These are phyloP conservation scores for Akanthomyces uredinophilus DNA, from an alignment of 2,329 filamentous ascomycete species.

Conservation along the genomic window DNA sequence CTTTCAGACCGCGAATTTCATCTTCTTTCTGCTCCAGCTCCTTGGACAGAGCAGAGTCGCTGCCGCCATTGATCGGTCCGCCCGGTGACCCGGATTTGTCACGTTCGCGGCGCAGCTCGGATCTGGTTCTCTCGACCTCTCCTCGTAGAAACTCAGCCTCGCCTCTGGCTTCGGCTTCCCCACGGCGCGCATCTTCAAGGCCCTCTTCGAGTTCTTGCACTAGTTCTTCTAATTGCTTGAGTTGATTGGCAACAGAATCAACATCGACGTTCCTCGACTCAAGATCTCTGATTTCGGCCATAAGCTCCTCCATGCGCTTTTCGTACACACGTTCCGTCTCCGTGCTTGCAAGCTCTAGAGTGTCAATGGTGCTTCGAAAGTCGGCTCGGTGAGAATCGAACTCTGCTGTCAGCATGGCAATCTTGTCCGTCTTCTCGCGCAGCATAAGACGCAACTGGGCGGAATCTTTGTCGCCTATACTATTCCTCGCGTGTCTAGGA, in stretches of 20 bases:
- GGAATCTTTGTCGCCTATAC: conserved; percentile 65
- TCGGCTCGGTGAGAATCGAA: conserved; percentile 94
- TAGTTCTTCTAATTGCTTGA: conserved; percentile 92
- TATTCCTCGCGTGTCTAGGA: conserved; percentile 37
- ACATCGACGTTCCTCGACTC: conserved; percentile 84
- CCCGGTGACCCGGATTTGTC: conserved; percentile 57
- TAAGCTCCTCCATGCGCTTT: conserved; percentile 79
- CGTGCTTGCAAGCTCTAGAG: conserved; percentile 87
- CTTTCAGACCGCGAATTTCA: conserved; percentile 93
- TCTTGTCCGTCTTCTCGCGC: conserved; percentile 95
- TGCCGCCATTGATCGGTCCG: conserved; percentile 34
- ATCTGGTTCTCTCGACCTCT: conserved; percentile 85
- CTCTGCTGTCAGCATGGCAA: conserved; percentile 84
- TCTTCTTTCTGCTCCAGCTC: conserved; percentile 93
- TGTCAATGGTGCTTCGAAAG: conserved; percentile 95
- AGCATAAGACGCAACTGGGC: conserved; percentile 74
- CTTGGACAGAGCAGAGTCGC: conserved; percentile 52
- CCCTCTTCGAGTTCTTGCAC: conserved; percentile 97
- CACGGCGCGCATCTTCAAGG: conserved; percentile 85
- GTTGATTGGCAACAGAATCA: conserved; percentile 80
- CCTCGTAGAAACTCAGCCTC: conserved; percentile 94
- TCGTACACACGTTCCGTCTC: conserved; percentile 97
- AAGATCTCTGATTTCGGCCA: conserved; percentile 76
- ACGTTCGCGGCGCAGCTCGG: conserved; percentile 81
- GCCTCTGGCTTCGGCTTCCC: conserved; percentile 89